These are phyloP conservation scores for Saposhnikovia divaricata DNA, from an alignment of 129 eudicot genomes.

Conservation along the genomic window DNA sequence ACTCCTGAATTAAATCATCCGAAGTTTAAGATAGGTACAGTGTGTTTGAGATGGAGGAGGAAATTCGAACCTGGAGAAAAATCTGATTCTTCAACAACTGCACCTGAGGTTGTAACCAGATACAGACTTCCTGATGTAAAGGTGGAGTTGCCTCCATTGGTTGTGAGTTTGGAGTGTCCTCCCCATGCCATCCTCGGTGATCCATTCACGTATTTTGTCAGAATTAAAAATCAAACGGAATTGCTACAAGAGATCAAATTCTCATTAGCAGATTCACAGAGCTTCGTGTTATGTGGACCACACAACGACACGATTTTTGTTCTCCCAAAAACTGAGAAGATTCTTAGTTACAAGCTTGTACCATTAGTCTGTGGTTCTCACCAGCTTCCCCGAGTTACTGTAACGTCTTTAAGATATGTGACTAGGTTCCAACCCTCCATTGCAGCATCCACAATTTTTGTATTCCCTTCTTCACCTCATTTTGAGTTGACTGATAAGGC, in stretches of 20 bases:
- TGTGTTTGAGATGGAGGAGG: slow-evolving; percentile 73
- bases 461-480: slow-evolving; percentile 73
- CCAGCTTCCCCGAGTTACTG: slow-evolving; percentile 72
- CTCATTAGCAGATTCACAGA: slow-evolving; percentile 73
- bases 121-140: slow-evolving; percentile 72
- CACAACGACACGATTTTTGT: slow-evolving; percentile 65
- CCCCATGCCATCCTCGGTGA: slow-evolving; percentile 78
- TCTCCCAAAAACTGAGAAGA: slow-evolving; percentile 65
- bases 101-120: slow-evolving; percentile 57
- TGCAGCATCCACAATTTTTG: slow-evolving; percentile 67
- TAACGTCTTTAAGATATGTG: slow-evolving; percentile 64
- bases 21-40: slow-evolving; percentile 51
- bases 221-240: slow-evolving; percentile 57
- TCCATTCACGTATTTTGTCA: slow-evolving; percentile 68
- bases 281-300: slow-evolving; percentile 78
- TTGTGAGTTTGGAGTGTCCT: slow-evolving; percentile 65
- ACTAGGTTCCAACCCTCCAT: slow-evolving; percentile 73
- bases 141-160: slow-evolving; percentile 63
- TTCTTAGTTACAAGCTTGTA: slow-evolving; percentile 63
- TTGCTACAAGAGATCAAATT: slow-evolving; percentile 77
- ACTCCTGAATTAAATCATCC: slow-evolving; percentile 37
- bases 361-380: slow-evolving; percentile 66
- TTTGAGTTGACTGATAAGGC: slow-evolving; percentile 24
- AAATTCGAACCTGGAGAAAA: slow-evolving; percentile 23
- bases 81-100: slow-evolving; percentile 3